A percentile compares a stretch with the other conserved stretches of the same genome.
These are phyloP conservation scores for Penicillium fimorum DNA, from an alignment of 495 filamentous ascomycete species.

Conservation along the genomic window DNA sequence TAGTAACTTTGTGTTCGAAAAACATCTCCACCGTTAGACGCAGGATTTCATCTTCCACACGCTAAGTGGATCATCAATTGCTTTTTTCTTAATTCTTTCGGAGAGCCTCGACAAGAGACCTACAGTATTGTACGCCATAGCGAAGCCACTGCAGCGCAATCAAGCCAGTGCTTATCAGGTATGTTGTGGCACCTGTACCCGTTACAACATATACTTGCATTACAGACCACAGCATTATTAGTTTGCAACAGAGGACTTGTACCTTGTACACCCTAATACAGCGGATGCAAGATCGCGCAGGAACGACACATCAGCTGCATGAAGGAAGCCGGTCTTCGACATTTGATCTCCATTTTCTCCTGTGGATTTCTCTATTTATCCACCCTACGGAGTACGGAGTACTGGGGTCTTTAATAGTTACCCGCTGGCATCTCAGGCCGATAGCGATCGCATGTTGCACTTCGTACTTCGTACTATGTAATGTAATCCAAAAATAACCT, in stretches of 20 bases:
- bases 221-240: not conserved
- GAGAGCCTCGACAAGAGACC: slow-evolving; percentile 21
- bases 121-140: slow-evolving; percentile 9
- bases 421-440: not conserved
- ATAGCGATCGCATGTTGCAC: not conserved
- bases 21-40: slow-evolving; percentile 25
- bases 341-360: slow-evolving; percentile 1
- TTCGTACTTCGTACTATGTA: not conserved
- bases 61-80: slow-evolving; percentile 25
- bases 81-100: slow-evolving; percentile 16
- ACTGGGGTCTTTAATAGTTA: not conserved
- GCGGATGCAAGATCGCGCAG: slow-evolving; percentile 18
- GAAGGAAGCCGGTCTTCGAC: slow-evolving; percentile 2
- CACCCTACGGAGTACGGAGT: not conserved
- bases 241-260: slow-evolving; percentile 5
- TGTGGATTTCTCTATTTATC: not conserved
- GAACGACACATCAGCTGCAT: slow-evolving; percentile 29
- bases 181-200: slow-evolving; percentile 2
- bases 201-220: not conserved
- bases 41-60: slow-evolving; percentile 21
- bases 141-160: slow-evolving; percentile 7
- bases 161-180: not conserved
- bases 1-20: slow-evolving; percentile 17
- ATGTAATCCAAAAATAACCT: slow-evolving; percentile 26
- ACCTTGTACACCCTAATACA: slow-evolving; percentile 4